These are phyloP conservation scores for Venturia effusa DNA, from an alignment of 2,329 filamentous ascomycete genomes.

Conservation along the genomic window DNA sequence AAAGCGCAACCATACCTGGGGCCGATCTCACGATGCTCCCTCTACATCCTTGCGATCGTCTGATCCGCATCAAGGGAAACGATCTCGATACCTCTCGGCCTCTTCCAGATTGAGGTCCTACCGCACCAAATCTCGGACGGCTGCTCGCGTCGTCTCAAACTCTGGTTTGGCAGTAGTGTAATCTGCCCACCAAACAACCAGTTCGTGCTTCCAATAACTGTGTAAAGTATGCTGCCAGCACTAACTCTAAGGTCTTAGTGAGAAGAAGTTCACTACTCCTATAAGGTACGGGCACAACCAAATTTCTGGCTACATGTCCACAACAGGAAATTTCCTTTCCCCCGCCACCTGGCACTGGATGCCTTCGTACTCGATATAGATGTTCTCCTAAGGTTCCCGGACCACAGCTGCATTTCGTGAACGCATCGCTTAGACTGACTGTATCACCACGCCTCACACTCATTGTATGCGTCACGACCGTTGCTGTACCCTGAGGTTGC, in stretches of 20 bases:
- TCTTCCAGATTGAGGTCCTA: not conserved
- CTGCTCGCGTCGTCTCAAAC: not conserved
- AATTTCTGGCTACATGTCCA: not conserved
- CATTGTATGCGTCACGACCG: not conserved
- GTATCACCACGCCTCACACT: not conserved
- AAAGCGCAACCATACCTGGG: not conserved
- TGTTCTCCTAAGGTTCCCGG: not conserved
- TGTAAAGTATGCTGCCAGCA: not conserved
- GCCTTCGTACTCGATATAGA: not conserved
- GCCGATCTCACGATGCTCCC: not conserved
- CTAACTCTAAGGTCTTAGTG: not conserved
- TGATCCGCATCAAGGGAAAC: not conserved
- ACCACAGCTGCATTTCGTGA: not conserved
- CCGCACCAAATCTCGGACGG: not conserved
- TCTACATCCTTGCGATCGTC: not conserved
- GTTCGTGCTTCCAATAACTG: not conserved
- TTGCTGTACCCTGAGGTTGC: not conserved
- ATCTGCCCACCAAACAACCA: not conserved
- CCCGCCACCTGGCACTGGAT: not conserved
- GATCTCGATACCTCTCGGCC: not conserved
- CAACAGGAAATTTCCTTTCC: not conserved
- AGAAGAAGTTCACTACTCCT: too few species aligned
- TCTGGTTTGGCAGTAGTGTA: not conserved
- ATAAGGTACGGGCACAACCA: not conserved
- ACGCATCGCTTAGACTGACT: not conserved